Evolutionary conservation across 345 rosid species (phyloP), one percentile per base, ranked within the genome.

Genomic region (Moricandia arvensis): DNA sequence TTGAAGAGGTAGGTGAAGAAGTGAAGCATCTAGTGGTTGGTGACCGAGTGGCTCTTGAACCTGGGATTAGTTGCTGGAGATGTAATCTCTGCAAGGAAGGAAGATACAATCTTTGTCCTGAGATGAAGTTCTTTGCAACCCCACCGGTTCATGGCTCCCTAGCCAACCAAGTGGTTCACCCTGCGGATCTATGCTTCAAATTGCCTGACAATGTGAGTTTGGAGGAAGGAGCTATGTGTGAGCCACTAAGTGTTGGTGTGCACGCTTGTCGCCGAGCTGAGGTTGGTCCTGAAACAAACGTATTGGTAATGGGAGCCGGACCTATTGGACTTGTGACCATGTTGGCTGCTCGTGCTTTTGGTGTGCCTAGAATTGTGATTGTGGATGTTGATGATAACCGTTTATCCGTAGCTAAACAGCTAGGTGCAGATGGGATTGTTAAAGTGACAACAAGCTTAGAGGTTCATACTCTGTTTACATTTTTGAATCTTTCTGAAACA

Each of bases 211-310:
- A 88, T 70, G 93, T 92, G 65, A 92, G 90, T 84, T 77, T 95
- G 79, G 98, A 95, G 80, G 99, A 92, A 85, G 98, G 98, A 71
- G 97, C 97, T 58, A 90, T 95, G 98, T 92, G 99, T 68, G 99
- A 95, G 74, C 98, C 97, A 45, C 81, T 92, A 26, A 95, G 98
- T 74, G 94, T 92, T 30, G 97, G 98, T 31, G 97, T 95, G 8
- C 96, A 95, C 59, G 98, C 99, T 55, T 95, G 99, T 74, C 91
- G 93, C 17, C 85, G 93, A 53, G 99, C 99, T 34, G 72, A 82
- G 63, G 73, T 89, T 63, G 89, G 91, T 59, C 97, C 97, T 0
- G 91, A 84, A 68, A 89, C 91, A 26, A 90, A 76, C 15, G 88
- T 90, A 0, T 79, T 95, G 79, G 71, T 95, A 47, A 83, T 90